Evolutionary conservation across 2,329 filamentous ascomycete species (phyloP).

Genomic region (Colletotrichum tofieldiae): DNA sequence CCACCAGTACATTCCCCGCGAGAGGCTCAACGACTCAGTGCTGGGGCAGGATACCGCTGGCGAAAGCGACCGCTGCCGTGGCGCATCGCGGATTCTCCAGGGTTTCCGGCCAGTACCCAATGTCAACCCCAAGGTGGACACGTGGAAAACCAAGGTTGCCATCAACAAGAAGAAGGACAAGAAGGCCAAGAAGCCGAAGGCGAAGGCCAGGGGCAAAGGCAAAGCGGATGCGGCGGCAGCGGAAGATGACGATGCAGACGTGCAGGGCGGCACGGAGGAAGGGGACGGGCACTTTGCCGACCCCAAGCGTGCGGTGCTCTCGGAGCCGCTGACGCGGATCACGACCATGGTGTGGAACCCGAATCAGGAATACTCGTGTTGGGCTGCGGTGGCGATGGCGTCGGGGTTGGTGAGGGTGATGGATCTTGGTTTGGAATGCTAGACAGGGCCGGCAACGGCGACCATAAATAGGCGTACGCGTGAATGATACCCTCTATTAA

Average conservation of each 20-base stretch:
- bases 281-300: slow-evolving; percentile 49
- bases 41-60: neutral
- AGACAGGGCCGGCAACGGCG: slow-evolving; percentile 2
- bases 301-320: slow-evolving; percentile 64
- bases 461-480: neutral
- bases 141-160: slow-evolving; percentile 57
- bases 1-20: slow-evolving; percentile 65
- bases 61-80: slow-evolving; percentile 49
- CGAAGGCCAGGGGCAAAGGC: slow-evolving; percentile 53
- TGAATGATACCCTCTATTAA: slow-evolving; percentile 38
- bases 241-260: slow-evolving; percentile 49
- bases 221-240: slow-evolving; percentile 46
- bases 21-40: slow-evolving; percentile 46
- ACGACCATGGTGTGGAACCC: slow-evolving; percentile 79
- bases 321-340: slow-evolving; percentile 75
- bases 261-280: slow-evolving; percentile 44
- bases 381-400: slow-evolving; percentile 77
- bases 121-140: slow-evolving; percentile 60
- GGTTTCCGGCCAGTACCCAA: slow-evolving; percentile 68
- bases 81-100: slow-evolving; percentile 66
- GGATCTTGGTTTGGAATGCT: slow-evolving; percentile 71
- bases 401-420: slow-evolving; percentile 78
- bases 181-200: slow-evolving; percentile 55
- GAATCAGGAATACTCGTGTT: slow-evolving; percentile 75
- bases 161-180: slow-evolving; percentile 55